phyloP scores from a whole-genome alignment of 2,329 filamentous ascomycete genomes.

The Colletotrichum acutatum region DNA sequence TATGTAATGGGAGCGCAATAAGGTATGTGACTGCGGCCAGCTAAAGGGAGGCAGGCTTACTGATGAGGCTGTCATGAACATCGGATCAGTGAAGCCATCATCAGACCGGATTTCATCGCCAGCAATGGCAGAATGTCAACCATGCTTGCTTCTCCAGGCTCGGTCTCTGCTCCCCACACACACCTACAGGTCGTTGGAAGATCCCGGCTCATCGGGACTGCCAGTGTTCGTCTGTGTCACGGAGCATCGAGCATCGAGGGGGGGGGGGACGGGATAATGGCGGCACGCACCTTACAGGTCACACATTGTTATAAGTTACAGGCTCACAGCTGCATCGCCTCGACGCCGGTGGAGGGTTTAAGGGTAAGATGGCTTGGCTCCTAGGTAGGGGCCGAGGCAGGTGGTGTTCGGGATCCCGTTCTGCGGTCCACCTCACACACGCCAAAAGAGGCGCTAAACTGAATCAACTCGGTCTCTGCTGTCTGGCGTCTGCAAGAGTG shows the following conservation, averaged over 20 bases:
- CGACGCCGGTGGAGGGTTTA: not conserved
- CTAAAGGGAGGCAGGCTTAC: not conserved
- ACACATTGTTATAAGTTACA: not conserved
- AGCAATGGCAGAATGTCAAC: not conserved
- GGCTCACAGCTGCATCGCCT: not conserved
- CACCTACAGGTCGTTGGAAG: not conserved
- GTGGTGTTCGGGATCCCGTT: not conserved
- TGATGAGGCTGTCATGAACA: not conserved
- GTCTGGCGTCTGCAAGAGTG: slow-evolving; percentile 9
- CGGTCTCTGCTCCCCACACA: not conserved
- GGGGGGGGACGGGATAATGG: not conserved
- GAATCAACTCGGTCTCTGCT: not conserved
- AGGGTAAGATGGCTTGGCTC: not conserved
- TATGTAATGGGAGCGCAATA: not conserved
- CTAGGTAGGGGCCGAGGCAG: not conserved
- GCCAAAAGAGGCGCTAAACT: slow-evolving; percentile 22
- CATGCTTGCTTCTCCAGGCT: not conserved
- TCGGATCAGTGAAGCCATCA: not conserved
- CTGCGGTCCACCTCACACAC: slow-evolving; percentile 26
- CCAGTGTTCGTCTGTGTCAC: slow-evolving; percentile 24
- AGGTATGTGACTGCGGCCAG: not conserved
- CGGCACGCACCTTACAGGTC: not conserved
- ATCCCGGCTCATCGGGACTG: slow-evolving; percentile 10
- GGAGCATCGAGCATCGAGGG: not conserved
- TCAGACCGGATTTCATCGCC: not conserved